Evolutionary conservation across 2,329 filamentous ascomycete genomes (phyloP), one percentile per base, ranked within the genome.

Genomic region (Parastagonospora avenae): DNA sequence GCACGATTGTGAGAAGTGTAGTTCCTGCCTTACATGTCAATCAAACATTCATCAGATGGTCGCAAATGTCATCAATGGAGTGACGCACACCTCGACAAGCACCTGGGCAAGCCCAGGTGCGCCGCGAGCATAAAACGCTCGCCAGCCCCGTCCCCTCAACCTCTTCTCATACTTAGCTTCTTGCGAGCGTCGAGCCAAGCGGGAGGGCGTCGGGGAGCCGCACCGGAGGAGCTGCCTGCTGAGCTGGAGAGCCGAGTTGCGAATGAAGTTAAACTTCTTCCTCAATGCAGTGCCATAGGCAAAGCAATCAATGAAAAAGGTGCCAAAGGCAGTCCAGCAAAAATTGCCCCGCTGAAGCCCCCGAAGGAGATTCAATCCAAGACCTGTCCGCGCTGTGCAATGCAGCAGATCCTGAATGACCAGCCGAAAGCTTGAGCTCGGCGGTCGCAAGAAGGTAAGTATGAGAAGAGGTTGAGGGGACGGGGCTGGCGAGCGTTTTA

Each of bases 281-380:
- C 60, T 74, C 69, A 66, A 70, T 57, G 33, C 67, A 52, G 55
- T 60, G 67, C 71, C 29, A 55, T 27, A 68, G 55, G 70, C 68
- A 55, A 38, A 48, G 54, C 32, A 46, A 64, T 67, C 60, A 72
- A 76, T 67, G 74, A 76, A 76, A 74, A 73, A 50, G 30, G 27
- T 11, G 16, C 32, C 27, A 50, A 33, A 39, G 45, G 48, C 42
- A 42, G 43, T 46, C 57, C 47, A 66, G 59, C 63, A 64, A 66
- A 63, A 66, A 66, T 66, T 64, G 57, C 58, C 50, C 61, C 68
- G 47, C 50, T 62, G 59, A 69, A 62, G 64, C 64, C 63, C 63
- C 64, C 67, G 59, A 68, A 71, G 61, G 60, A 67, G 63, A 64
- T 62, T 67, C 63, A 62, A 61, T 61, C 48, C 55, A 54, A 54